Base-by-base conservation (phyloP, 2,329 filamentous ascomycete genomes). In the Alternaria sp. region DNA sequence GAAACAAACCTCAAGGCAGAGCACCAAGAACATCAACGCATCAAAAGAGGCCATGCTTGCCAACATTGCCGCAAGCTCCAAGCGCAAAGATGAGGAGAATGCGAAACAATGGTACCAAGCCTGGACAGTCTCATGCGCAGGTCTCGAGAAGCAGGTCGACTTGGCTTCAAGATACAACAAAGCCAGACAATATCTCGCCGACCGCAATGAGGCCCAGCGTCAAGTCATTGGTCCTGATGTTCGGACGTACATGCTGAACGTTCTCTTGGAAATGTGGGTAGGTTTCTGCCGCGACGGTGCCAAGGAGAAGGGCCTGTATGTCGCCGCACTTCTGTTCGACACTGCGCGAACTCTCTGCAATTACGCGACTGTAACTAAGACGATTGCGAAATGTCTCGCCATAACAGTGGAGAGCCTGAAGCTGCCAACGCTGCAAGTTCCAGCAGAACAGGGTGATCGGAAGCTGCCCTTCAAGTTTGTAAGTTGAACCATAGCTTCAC, bases 181-280 rank as follows among this genome's bases (percentile, higher is more conserved):
- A 59, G 78, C 80, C 0, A 77, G 81, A 41, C 80, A 81, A 37
- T 85, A 85, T 61, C 69, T 87, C 4, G 63, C 67, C 7, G 76
- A 74, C 26, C 74, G 84, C 24, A 72, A 78, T 5, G 71, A 76
- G 29, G 66, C 77, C 17, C 79, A 77, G 66, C 71, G 71, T 21
- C 73, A 76, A 28, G 71, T 76, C 4, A 59, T 84, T 33, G 78
- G 80, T 48, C 75, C 79, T 0, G 82, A 84, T 60, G 74, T 83
- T 8, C 75, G 80, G 48, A 73, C 83, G 0, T 85, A 82, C 66
- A 80, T 83, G 63, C 70, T 85, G 37, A 82, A 81, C 57, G 77
- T 79, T 36, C 71, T 85, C 3, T 62, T 85, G 9, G 72, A 75
- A 28, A 81, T 83, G 75, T 85, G 83, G 82, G 77, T 80, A 31